phyloP scores from a whole-genome alignment of 1,139 yeast species.

The Komagataea norvegica region DNA sequence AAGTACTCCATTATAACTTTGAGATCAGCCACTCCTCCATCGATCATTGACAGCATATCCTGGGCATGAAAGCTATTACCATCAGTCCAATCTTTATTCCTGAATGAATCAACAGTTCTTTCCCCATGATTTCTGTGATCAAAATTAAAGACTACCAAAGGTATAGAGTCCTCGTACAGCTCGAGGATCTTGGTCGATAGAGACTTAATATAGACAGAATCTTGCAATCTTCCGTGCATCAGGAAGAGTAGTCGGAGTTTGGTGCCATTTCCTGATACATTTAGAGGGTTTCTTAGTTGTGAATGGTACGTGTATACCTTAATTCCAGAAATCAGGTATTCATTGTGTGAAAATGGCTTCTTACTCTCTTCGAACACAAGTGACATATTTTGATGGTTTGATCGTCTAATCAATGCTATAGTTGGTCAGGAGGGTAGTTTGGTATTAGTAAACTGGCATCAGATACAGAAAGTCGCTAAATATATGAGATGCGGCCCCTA shows the following conservation, averaged over 20 bases:
- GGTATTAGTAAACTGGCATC: background rate
- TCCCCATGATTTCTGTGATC: slow-evolving; percentile 62
- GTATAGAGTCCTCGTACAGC: background rate
- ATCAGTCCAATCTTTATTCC: slow-evolving; percentile 41
- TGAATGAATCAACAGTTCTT: slow-evolving; percentile 35
- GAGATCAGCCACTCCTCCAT: slow-evolving; percentile 48
- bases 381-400: no score
- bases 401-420: no score
- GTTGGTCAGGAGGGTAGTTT: no score
- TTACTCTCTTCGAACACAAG: no score
- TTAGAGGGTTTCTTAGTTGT: background rate
- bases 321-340: background rate
- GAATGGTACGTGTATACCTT: background rate
- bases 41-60: slow-evolving; percentile 50
- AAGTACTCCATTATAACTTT: slow-evolving; percentile 44
- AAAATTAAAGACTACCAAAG: slow-evolving; percentile 47
- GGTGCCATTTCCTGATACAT: background rate
- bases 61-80: slow-evolving; percentile 49
- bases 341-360: background rate
- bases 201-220: background rate
- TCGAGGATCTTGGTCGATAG: background rate
- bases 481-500: no score
- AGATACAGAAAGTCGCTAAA: no score
- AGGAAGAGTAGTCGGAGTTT: background rate
- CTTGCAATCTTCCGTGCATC: slow-evolving; percentile 3